Evolutionary conservation across 129 eudicot species (phyloP).

Genomic region (Artemisia tridentata): DNA sequence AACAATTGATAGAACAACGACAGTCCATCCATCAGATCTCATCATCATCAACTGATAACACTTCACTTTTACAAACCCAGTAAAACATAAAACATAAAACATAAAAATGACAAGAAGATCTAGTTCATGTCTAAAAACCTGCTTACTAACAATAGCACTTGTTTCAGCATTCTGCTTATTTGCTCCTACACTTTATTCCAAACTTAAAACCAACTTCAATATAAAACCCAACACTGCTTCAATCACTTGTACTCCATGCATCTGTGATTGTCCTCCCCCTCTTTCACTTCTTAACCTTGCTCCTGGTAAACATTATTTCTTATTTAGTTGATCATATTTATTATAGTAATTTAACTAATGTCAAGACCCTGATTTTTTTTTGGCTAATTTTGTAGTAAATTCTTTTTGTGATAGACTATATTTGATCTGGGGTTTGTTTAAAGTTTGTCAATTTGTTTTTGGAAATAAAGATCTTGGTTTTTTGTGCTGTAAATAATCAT

Average conservation of each 20-base stretch:
- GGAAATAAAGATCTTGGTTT: slow-evolving; percentile 4
- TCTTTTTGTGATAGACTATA: background rate
- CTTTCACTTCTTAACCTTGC: slow-evolving; percentile 66
- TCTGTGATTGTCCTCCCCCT: slow-evolving; percentile 80
- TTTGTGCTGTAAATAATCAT: slow-evolving; percentile 4
- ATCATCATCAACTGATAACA: background rate
- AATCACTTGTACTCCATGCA: slow-evolving; percentile 66
- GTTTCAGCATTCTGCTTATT: slow-evolving; percentile 74
- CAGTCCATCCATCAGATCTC: background rate
- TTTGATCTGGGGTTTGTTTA: slow-evolving; percentile 18
- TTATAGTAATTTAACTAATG: background rate
- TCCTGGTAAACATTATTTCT: slow-evolving; percentile 43
- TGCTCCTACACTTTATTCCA: slow-evolving; percentile 77
- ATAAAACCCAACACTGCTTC: slow-evolving; percentile 28
- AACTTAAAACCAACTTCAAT: slow-evolving; percentile 46
- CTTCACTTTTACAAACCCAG: background rate
- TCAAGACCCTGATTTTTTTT: background rate
- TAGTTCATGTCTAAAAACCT: slow-evolving; percentile 53
- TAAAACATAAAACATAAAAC: too few species aligned
- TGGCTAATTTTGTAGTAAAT: background rate
- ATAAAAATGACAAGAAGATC: slow-evolving; percentile 65
- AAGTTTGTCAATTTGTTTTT: slow-evolving; percentile 7
- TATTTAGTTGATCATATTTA: background rate
- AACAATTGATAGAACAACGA: too few species aligned
- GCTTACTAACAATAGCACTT: slow-evolving; percentile 68